Base-by-base conservation (phyloP, 169 alveolate genomes). In the Cryptosporidium canis region DNA sequence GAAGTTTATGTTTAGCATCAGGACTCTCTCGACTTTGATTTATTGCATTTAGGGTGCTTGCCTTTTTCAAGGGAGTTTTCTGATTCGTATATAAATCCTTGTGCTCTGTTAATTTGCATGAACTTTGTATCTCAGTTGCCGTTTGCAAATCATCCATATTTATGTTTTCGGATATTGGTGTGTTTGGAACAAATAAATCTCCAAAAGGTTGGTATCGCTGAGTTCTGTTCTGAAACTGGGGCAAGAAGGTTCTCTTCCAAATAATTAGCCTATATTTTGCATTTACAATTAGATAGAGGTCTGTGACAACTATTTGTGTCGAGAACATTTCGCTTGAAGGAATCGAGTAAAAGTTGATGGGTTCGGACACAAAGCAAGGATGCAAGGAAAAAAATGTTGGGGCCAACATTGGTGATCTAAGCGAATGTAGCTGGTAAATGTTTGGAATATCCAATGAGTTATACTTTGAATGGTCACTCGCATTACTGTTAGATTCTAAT, bases 361-460 rank as follows among this genome's bases (percentile, higher is more conserved):
- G 87, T 77, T 77, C 87, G 2, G 87, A 77, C 55, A 77, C 87
- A 44, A 77, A 77, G 29, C 87, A 77, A 27, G 87, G 87, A 12
- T 77, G 87, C 18, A 77, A 41, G 39, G 70, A 77, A 77, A 77
- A 77, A 18, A 77, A 35, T 8, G 64, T 58, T 18, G 87, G 87
- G 11, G 87, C 87, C 39, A 77, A 41, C 61, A 55, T 55, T 37
- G 87, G 87, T 33, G 87, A 77, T 48, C 39, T 77, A 12, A 24
- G n/a, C 16, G 87, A 55, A 18, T 35, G 58, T 37, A 77, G 31
- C n/a, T 77, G 87, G 24, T 77, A 58, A 29, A 43, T 55, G 58
- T 77, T 56, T 3, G 87, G 77, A 56, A 16, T 18, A 55, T 77
- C 72, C 55, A 44, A 58, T 4, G 70, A 77, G n/a, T 55, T 29